Conservation (phyloP, 2,329 filamentous ascomycete species). For the Paramyrothecium roridum region DNA sequence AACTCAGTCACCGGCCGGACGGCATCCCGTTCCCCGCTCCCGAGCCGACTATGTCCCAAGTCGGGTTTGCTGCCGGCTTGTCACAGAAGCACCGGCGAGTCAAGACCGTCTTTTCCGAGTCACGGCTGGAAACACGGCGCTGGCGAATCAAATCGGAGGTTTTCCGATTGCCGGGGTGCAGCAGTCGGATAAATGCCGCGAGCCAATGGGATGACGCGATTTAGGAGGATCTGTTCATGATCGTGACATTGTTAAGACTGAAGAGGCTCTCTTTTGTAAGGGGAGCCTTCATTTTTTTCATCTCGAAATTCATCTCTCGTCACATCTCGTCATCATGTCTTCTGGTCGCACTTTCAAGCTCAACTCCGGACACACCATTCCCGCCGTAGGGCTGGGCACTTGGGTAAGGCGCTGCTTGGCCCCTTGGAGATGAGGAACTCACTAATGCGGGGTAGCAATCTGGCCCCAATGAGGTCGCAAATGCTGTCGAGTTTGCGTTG, state of each 20-base stretch:
- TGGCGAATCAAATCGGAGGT: background rate
- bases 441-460: slow-evolving; percentile 4
- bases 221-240: background rate
- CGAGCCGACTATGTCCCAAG: background rate
- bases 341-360: slow-evolving; percentile 22
- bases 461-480: slow-evolving; percentile 51
- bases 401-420: slow-evolving; percentile 18
- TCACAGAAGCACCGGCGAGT: background rate
- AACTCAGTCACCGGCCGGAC: too few relatives aligned
- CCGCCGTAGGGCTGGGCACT: slow-evolving; percentile 27
- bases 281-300: background rate
- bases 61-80: background rate
- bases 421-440: background rate
- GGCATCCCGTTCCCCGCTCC: too few relatives aligned
- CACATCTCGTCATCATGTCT: slow-evolving; percentile 12
- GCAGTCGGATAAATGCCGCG: background rate
- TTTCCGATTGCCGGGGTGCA: background rate
- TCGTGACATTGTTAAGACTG: background rate
- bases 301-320: background rate
- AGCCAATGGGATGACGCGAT: background rate
- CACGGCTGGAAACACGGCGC: background rate
- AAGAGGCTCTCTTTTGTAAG: background rate
- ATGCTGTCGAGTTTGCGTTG: slow-evolving; percentile 38
- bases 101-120: background rate
- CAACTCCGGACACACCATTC: slow-evolving; percentile 26